Evolutionary conservation across 2,329 filamentous ascomycete genomes (phyloP), one percentile per base, ranked within the genome.

Genomic region (Cryphonectria naterciae): DNA sequence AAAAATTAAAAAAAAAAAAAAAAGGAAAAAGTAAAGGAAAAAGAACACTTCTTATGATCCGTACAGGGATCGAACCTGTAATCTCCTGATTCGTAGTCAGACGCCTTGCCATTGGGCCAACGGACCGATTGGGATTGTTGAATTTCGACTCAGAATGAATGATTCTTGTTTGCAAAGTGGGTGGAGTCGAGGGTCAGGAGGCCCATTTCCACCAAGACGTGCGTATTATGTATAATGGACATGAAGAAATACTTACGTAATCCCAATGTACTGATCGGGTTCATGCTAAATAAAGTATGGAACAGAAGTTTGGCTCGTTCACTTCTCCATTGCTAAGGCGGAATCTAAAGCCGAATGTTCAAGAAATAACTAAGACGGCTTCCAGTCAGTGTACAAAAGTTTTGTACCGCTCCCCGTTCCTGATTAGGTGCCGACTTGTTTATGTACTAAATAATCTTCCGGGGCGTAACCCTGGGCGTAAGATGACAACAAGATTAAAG

Each of bases 71-170:
- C 77, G 78, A 79, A 80, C 78, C 78, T 79, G 77, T 77, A 78
- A 78, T 78, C 77, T 78, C 77, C 77, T 79, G 78, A 78, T 80
- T 79, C 78, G 78, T 79, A 79, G 77, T 78, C 78, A 79, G 77
- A 77, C 77, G 78, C 78, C 77, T 79, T 79, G 78, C 74, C 78
- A 79, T 77, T 77, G 74, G 74, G 75, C 77, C 76, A 78, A 69
- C 65, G 60, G 73, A 68, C 71, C 74, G 10, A 6, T 35, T 54
- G 2, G 1, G 37, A 65, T 25, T 49, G 62, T 49, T 65, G 25
- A 49, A 35, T 19, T 13, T 15, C n/a, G n/a, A 2, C 17, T 3
- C 13, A 17, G 11, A 32, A 13, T 19, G 2, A 32, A 65, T 62
- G 35, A 25, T 35, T 62, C 60, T 58, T 32, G 15, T 35, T 2